Conservation (phyloP, 2,329 filamentous ascomycete genomes). For the Tolypocladium endophyticum region DNA sequence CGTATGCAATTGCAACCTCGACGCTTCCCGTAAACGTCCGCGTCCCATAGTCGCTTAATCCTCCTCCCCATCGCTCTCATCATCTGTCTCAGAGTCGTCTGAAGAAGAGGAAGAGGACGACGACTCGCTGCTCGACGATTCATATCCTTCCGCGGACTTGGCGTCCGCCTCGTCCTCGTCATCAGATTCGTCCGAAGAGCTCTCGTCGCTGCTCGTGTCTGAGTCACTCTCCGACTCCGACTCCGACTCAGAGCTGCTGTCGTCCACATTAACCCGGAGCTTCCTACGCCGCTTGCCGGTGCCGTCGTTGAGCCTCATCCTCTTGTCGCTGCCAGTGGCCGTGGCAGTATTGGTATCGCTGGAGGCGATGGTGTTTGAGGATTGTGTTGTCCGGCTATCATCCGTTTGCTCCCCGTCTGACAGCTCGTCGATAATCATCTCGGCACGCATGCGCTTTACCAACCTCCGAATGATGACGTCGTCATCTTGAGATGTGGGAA, state of each 20-base stretch:
- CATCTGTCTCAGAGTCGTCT: constrained; percentile 23
- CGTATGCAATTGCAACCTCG: neutral
- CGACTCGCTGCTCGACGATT: constrained; percentile 31
- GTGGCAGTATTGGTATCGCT: constrained; percentile 15
- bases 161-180: constrained; percentile 13
- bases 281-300: constrained; percentile 42
- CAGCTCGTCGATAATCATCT: constrained; percentile 46
- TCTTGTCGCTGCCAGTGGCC: constrained; percentile 24
- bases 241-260: constrained; percentile 24
- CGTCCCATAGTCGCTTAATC: constrained; percentile 1
- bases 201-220: constrained; percentile 23
- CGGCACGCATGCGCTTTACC: constrained; percentile 53
- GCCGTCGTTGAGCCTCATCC: constrained; percentile 33
- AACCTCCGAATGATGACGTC: constrained; percentile 42
- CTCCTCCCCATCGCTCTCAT: constrained; percentile 7
- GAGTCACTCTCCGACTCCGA: constrained; percentile 10
- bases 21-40: constrained; percentile 1
- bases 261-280: constrained; percentile 34
- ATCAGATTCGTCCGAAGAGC: constrained; percentile 26
- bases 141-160: constrained; percentile 9
- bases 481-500: constrained; percentile 37
- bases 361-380: constrained; percentile 17
- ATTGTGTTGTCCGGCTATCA: constrained; percentile 16
- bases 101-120: constrained; percentile 28
- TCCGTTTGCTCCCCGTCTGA: constrained; percentile 34